Base-by-base conservation (phyloP, 2,329 filamentous ascomycete species). In the Xylaria sp. region DNA sequence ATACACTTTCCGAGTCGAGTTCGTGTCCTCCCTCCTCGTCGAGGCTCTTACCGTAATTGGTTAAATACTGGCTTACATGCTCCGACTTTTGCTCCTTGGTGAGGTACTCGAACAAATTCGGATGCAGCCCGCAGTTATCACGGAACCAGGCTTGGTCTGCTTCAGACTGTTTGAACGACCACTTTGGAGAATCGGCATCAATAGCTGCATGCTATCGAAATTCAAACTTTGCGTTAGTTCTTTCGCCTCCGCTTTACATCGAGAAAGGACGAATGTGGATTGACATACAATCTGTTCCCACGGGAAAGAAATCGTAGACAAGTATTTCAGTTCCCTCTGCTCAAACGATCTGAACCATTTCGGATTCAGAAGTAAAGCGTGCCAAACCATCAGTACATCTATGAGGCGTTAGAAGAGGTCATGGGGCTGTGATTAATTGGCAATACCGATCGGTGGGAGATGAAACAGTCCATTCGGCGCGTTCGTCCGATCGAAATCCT, bases 311-410 rank as follows among this genome's bases (percentile, higher is more conserved):
- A 57, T 25, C 15, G 13, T 49, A 17, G 54, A 47, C 13, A 57
- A 27, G 13, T 33, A 9, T 41, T 49, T 6, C 10, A 49, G 5
- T 25, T 27, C 21, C 27, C 11, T 43, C 25, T 49, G 17, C 21
- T 49, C 33, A 25, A 57, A 57, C 17, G 54, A 49, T 17, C 27
- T 35, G 27, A 57, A 57, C 54, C 54, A 57, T 10, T 41, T 41
- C 25, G 54, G 54, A 31, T 57, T 57, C 6, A 57, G 44, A 40
- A 57, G 54, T 3, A 57, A 35, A 4, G 54, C 54, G n/a, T 57
- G 54, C 54, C 54, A 57, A 48, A 57, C 44, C 54, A 57, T 57
- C 23, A 57, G 43, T 11, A 57, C 17, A 43, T 57, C 54, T 57
- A 25, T 33, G 17, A 43, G 23, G n/a, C 9, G 3, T 57, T 10